These are phyloP conservation scores for Logfia minima DNA, from an alignment of 129 eudicot species.

Conservation along the genomic window DNA sequence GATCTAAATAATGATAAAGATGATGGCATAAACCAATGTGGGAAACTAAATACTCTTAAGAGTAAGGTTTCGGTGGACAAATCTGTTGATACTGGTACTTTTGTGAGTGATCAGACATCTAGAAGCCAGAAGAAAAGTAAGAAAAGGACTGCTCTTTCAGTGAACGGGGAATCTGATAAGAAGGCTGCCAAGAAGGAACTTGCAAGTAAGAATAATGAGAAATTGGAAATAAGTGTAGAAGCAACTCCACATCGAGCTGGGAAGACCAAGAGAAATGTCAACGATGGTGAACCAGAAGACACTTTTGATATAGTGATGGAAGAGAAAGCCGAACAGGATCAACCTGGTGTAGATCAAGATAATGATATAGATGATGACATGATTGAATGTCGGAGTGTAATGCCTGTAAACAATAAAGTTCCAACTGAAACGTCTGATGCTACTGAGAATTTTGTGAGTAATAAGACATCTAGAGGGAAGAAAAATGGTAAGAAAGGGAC, in stretches of 20 bases:
- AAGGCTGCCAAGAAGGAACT: constrained; percentile 34
- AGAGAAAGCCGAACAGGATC: neutral
- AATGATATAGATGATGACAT: neutral
- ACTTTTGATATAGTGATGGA: constrained; percentile 6
- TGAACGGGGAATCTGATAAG: constrained; percentile 9
- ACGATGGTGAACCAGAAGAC: constrained; percentile 14
- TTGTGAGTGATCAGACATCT: constrained; percentile 24
- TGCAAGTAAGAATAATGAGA: constrained; percentile 27
- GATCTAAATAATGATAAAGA: constrained; percentile 5
- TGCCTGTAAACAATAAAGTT: neutral
- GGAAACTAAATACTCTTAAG: constrained; percentile 2
- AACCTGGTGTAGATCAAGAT: neutral
- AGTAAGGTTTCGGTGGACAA: constrained; percentile 17
- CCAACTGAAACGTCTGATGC: constrained; percentile 26
- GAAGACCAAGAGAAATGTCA: constrained; percentile 27
- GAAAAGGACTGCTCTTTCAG: constrained; percentile 29
- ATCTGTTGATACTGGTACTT: constrained; percentile 28
- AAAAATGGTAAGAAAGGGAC: constrained; percentile 28
- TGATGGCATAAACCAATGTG: neutral
- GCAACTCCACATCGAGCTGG: constrained; percentile 14
- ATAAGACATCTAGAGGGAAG: constrained; percentile 30
- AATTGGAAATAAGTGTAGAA: constrained; percentile 32
- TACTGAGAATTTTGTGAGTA: constrained; percentile 25
- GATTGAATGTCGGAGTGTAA: constrained; percentile 1
- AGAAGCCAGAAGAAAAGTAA: constrained; percentile 31